Percentiles rank a stretch among this genome's conserved stretches.
phyloP scores from a whole-genome alignment of 2,329 filamentous ascomycete genomes.

The Lachnellula arida region DNA sequence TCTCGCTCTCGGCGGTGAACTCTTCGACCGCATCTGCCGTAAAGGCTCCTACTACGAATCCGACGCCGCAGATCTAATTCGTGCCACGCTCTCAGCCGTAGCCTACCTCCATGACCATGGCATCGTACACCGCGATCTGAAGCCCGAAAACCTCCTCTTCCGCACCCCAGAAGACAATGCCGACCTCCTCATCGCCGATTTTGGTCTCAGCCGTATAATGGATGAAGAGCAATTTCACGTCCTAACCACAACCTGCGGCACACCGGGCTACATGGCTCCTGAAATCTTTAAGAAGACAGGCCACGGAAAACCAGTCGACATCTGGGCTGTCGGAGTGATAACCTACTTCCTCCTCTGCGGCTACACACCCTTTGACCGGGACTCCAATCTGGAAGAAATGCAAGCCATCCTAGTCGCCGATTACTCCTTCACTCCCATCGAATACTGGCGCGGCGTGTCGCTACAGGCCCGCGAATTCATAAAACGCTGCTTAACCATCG shows the following conservation, averaged over 20 bases:
- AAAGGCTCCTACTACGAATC: slow-evolving; percentile 99
- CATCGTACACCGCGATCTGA: slow-evolving; percentile 96
- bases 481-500: slow-evolving; percentile 83
- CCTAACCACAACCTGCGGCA: slow-evolving; percentile 94
- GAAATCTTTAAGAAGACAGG: slow-evolving; percentile 99
- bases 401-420: slow-evolving; percentile 96
- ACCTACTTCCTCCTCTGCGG: slow-evolving; percentile 98
- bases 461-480: slow-evolving; percentile 87
- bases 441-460: slow-evolving; percentile 96
- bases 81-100: slow-evolving; percentile 92
- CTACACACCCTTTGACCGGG: slow-evolving; percentile 96
- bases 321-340: slow-evolving; percentile 98
- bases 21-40: slow-evolving; percentile 97
- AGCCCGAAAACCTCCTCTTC: slow-evolving; percentile 96
- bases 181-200: slow-evolving; percentile 94
- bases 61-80: slow-evolving; percentile 91
- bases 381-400: slow-evolving; percentile 98
- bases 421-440: slow-evolving; percentile 88
- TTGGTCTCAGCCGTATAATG: slow-evolving; percentile 95
- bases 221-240: slow-evolving; percentile 98
- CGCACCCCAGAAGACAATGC: slow-evolving; percentile 96
- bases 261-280: slow-evolving; percentile 97
- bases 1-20: slow-evolving; percentile 88
- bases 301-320: slow-evolving; percentile 95
- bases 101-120: slow-evolving; percentile 98